Conservation (phyloP, 2,329 filamentous ascomycete species). For the Pseudogymnoascus sp. region DNA sequence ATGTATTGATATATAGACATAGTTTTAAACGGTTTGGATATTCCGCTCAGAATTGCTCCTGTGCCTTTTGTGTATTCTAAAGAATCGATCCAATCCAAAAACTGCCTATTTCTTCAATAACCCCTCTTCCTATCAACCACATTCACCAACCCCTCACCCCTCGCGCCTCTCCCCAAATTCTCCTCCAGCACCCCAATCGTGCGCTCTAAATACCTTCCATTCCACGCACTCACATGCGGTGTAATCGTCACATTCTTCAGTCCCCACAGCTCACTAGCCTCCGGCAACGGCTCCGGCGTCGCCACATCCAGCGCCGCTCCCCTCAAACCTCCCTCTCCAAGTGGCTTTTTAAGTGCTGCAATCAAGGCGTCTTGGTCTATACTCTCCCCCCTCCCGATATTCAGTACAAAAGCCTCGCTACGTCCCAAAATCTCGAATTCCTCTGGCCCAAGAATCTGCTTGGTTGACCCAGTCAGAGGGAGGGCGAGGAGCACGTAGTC, state of each 20-base stretch:
- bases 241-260: conserved; percentile 55
- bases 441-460: conserved; percentile 34
- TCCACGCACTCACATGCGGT: conserved; percentile 54
- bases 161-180: conserved; percentile 48
- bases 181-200: conserved; percentile 50
- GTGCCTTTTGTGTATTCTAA: neutral
- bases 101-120: conserved; percentile 38
- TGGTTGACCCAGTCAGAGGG: conserved; percentile 31
- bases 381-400: conserved; percentile 57
- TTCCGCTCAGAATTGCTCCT: neutral
- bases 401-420: conserved; percentile 49
- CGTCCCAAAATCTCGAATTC: conserved; percentile 32
- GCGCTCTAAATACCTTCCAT: conserved; percentile 47
- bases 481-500: conserved; percentile 33
- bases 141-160: conserved; percentile 52
- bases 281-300: conserved; percentile 58
- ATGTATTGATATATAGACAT: neutral
- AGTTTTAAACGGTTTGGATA: neutral
- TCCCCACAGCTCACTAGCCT: conserved; percentile 54
- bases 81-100: neutral
- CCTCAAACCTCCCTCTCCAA: conserved; percentile 39
- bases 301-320: conserved; percentile 63
- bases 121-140: conserved; percentile 52
- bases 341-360: conserved; percentile 37
- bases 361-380: conserved; percentile 55